Conservation (phyloP, 2,329 filamentous ascomycete genomes). For the Biscogniauxia mediterranea region DNA sequence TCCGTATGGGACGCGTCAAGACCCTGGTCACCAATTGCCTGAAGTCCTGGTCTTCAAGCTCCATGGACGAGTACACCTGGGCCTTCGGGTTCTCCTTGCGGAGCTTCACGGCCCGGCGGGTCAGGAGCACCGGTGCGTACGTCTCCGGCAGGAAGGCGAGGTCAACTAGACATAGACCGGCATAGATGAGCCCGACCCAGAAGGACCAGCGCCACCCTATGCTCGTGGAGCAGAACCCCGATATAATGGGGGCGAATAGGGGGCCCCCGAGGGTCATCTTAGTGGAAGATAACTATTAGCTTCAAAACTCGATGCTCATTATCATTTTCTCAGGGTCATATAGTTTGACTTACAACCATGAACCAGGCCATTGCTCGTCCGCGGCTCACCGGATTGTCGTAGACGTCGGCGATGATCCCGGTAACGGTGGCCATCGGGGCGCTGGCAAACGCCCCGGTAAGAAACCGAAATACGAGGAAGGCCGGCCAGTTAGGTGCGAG, state of each 20-base stretch:
- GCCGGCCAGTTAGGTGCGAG: conserved; percentile 37
- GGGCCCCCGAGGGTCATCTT: conserved; percentile 64
- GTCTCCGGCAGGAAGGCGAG: conserved; percentile 66
- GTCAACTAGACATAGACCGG: conserved; percentile 58
- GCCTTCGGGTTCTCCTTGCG: conserved; percentile 53
- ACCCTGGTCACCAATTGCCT: conserved; percentile 66
- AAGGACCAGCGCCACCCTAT: conserved; percentile 70
- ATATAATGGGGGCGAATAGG: conserved; percentile 63
- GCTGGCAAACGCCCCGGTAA: conserved; percentile 53
- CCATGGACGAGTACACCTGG: conserved; percentile 57
- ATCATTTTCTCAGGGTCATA: too few species aligned
- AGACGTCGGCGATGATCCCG: conserved; percentile 66
- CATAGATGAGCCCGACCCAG: conserved; percentile 68
- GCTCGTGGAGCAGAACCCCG: conserved; percentile 56
- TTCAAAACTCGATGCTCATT: neutral
- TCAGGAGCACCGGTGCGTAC: conserved; percentile 57
- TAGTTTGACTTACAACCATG: conserved; percentile 52
- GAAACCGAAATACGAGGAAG: conserved; percentile 54
- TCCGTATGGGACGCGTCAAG: conserved; percentile 67
- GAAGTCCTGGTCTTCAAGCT: conserved; percentile 58
- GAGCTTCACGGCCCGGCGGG: conserved; percentile 54
- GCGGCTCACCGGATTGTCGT: conserved; percentile 51
- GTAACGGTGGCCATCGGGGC: conserved; percentile 61
- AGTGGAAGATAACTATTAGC: conserved; percentile 9
- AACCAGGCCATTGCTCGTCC: conserved; percentile 63